Conservation (phyloP, 805 yeast species). For the Ogataea dorogensis region DNA sequence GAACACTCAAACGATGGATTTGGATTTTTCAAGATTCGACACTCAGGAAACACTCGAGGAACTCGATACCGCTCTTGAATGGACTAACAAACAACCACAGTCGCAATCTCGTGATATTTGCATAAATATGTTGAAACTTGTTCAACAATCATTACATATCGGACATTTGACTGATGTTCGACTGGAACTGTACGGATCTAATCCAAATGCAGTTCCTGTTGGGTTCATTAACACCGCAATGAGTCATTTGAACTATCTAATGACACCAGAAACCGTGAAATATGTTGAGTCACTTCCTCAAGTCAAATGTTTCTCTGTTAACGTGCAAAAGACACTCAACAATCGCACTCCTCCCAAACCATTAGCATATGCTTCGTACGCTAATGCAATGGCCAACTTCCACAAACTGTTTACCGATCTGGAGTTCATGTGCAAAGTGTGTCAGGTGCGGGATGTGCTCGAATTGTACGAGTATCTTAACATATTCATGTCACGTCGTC, state of each 20-base stretch:
- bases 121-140: conserved; percentile 17
- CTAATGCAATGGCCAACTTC: conserved; percentile 19
- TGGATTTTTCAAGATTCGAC: conserved; percentile 34
- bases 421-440: conserved; percentile 33
- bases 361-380: conserved; percentile 30
- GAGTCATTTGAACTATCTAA: conserved; percentile 7
- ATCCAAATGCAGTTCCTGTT: background rate
- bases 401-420: conserved; percentile 39
- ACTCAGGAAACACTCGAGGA: conserved; percentile 21
- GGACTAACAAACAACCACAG: conserved; percentile 28
- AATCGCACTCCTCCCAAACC: conserved; percentile 47
- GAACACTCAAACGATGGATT: conserved; percentile 60
- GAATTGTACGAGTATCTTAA: conserved; percentile 29
- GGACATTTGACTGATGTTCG: conserved; percentile 9
- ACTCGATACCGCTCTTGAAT: conserved; percentile 35
- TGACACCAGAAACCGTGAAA: conserved; percentile 5
- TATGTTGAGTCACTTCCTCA: conserved; percentile 25
- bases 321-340: conserved; percentile 46
- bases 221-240: conserved; percentile 11
- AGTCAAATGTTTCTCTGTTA: conserved; percentile 43
- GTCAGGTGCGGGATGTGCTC: conserved; percentile 28
- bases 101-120: conserved; percentile 15
- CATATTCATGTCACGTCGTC: conserved; percentile 29
- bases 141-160: conserved; percentile 9
- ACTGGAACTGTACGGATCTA: conserved; percentile 12